Conservation (phyloP, 1,284 basidiomycete species). For the Caloboletus inedulis region DNA sequence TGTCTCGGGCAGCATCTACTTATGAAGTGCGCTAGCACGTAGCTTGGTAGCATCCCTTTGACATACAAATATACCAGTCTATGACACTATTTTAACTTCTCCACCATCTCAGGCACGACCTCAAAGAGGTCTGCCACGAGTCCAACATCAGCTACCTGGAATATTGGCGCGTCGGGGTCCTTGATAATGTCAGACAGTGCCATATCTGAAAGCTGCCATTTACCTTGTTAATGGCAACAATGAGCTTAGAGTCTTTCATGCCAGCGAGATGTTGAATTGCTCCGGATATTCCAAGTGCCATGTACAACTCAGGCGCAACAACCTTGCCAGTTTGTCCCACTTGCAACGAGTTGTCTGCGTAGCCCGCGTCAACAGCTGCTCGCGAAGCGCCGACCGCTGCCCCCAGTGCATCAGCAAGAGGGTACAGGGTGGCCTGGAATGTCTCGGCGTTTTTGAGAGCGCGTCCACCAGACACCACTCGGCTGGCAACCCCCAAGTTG, state of each 20-base stretch:
- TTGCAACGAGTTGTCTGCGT: conserved; percentile 97
- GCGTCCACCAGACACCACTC: conserved; percentile 93
- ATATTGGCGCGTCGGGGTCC: conserved; percentile 98
- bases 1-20: neutral
- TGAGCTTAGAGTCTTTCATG: conserved; percentile 99
- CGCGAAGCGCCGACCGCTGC: conserved; percentile 97
- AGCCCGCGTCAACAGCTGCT: conserved; percentile 97
- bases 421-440: conserved; percentile 86
- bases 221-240: conserved; percentile 98
- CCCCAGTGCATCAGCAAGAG: conserved; percentile 86
- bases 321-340: conserved; percentile 99
- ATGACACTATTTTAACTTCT: conserved; percentile 69
- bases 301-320: conserved; percentile 91
- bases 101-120: conserved; percentile 81
- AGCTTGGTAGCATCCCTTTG: neutral
- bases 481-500: conserved; percentile 83
- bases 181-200: conserved; percentile 33
- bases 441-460: conserved; percentile 95
- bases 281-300: conserved; percentile 96
- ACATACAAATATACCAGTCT: conserved; percentile 1
- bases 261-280: conserved; percentile 98
- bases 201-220: neutral
- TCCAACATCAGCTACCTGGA: conserved; percentile 97
- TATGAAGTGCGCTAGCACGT: neutral
- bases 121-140: conserved; percentile 91